Conservation (phyloP, 306 rosid species). For the Alnus glutinosa region DNA sequence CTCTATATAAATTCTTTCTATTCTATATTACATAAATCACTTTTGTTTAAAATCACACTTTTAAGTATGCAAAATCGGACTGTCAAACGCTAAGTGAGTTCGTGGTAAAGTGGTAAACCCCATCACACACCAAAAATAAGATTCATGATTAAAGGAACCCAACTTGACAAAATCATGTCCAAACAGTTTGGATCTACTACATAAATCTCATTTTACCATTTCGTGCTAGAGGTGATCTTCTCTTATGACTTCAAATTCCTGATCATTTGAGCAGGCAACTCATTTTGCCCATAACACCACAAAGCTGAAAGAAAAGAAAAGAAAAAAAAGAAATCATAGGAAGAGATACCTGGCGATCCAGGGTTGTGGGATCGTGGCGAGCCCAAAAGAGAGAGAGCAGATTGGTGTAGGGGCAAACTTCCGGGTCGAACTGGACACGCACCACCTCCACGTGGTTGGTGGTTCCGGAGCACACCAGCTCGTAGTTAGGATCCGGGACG, state of each 20-base stretch:
- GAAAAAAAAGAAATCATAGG: background rate
- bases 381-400: constrained; percentile 73
- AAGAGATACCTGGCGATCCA: constrained; percentile 66
- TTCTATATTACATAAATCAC: too few relatives aligned
- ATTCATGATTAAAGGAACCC: background rate
- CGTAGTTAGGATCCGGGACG: constrained; percentile 58
- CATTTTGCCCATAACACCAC: background rate
- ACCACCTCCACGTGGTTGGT: constrained; percentile 81
- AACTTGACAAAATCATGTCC: background rate
- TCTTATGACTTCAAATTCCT: too few relatives aligned
- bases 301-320: background rate
- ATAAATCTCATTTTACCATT: background rate
- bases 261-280: too few relatives aligned
- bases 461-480: constrained; percentile 56
- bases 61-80: too few relatives aligned
- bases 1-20: too few relatives aligned
- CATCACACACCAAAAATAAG: background rate
- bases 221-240: too few relatives aligned
- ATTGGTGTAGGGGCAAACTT: constrained; percentile 47
- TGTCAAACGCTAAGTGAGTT: background rate
- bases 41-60: too few relatives aligned
- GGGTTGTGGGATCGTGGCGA: constrained; percentile 70
- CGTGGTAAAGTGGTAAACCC: background rate
- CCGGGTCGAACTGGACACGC: constrained; percentile 77
- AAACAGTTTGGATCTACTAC: background rate